Base-by-base conservation (phyloP, 495 filamentous ascomycete genomes). In the Beverwykella pulmonaria region DNA sequence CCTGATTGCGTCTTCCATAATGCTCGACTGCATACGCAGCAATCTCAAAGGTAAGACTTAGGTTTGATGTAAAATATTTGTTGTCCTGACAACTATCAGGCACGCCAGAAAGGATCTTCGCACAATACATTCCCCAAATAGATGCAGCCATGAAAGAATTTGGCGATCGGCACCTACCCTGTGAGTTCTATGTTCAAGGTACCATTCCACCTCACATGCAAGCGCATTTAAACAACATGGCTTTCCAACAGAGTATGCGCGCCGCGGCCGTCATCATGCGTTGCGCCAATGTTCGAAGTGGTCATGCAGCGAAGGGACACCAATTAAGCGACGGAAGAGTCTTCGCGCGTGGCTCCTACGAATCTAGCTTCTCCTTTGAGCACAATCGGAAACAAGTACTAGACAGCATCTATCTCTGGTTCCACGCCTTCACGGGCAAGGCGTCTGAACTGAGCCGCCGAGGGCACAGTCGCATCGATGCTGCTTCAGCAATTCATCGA, bases 131-230 rank as follows among this genome's bases (percentile, higher is more conserved):
- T 4, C 34, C 44, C 5, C 66, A 62, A n/a, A 52, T 64, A 20
- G 67, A 70, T 19, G 29, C 62, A n/a, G 68, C 57, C n/a, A 36
- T 70, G 1, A 47, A 57, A 29, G 59, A 62, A 53, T 66, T 67
- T 27, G 39, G 56, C 12, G 58, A 66, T 41, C 54, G 48, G 1
- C 58, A 62, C 36, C 65, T 52, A 61, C 62, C 68, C 9, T 70
- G 68, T 56, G 62, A 60, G 23, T 70, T 56, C 44, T 53, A 47
- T n/a, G 47, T 56, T 8, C 50, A 41, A 22, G 68, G 49, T 17
- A 20, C 60, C 9, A 32, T 53, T 30, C 53, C 53, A n/a, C 59
- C 57, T 10, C 52, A 62, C 32, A 27, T 62, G 10, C 56, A 61
- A 30, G 15, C 65, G 0, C 36, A 62, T 47, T 17, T 61, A 14